Conservation (phyloP, 1,284 basidiomycete species). For the Boletus calvinii region DNA sequence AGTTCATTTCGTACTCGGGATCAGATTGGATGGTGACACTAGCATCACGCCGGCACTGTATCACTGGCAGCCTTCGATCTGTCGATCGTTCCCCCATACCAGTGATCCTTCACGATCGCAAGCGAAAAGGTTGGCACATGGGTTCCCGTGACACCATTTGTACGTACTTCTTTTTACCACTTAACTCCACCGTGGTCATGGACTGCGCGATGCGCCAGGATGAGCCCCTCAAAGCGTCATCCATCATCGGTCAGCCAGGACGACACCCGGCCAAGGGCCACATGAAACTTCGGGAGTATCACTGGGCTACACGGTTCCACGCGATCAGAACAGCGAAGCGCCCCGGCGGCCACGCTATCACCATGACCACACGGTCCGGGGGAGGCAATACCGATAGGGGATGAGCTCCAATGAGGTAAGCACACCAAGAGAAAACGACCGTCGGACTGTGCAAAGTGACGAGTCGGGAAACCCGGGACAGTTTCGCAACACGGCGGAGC, state of each 20-base stretch:
- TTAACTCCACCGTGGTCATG: conserved; percentile 2
- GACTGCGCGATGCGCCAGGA: neutral
- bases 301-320: neutral
- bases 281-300: conserved; percentile 2
- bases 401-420: neutral
- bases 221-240: neutral
- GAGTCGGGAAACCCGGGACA: neutral
- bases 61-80: neutral
- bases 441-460: neutral
- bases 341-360: neutral
- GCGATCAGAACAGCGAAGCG: neutral
- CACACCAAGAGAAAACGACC: neutral
- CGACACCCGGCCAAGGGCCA: conserved; percentile 2
- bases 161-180: neutral
- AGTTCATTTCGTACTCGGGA: too few species aligned
- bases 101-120: neutral
- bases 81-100: neutral
- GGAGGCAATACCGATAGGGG: neutral
- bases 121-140: neutral
- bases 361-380: conserved; percentile 9
- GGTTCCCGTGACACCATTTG: neutral
- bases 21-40: neutral
- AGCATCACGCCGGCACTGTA: neutral
- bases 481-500: neutral
- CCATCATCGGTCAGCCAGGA: neutral